These are phyloP conservation scores for Rhizopogon rudus DNA, from an alignment of 768 basidiomycete genomes.

Conservation along the genomic window DNA sequence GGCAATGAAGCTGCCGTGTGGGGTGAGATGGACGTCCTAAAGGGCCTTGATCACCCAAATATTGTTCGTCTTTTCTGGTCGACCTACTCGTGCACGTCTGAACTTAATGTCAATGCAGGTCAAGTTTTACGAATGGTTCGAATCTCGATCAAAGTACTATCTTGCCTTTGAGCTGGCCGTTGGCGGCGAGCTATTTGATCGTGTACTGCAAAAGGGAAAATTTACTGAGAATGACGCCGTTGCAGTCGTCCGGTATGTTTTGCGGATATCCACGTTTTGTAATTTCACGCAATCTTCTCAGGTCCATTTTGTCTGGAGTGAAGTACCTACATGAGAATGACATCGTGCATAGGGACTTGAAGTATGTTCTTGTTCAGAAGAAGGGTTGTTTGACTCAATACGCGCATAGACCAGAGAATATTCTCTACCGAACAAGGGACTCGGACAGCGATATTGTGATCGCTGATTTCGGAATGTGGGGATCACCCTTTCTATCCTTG, in stretches of 20 bases:
- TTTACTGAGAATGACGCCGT: slow-evolving; percentile 94
- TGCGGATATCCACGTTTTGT: not conserved
- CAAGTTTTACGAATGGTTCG: slow-evolving; percentile 96
- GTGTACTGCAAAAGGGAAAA: slow-evolving; percentile 79
- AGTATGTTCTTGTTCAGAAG: slow-evolving; percentile 39
- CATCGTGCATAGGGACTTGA: slow-evolving; percentile 95
- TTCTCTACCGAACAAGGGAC: slow-evolving; percentile 80
- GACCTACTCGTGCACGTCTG: not conserved
- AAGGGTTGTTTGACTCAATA: not conserved
- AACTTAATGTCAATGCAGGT: slow-evolving; percentile 43
- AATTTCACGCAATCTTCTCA: slow-evolving; percentile 19
- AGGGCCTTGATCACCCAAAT: slow-evolving; percentile 86
- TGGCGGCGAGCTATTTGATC: slow-evolving; percentile 93
- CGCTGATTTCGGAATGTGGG: slow-evolving; percentile 95
- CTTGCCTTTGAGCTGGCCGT: slow-evolving; percentile 92
- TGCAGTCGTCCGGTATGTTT: slow-evolving; percentile 59
- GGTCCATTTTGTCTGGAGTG: slow-evolving; percentile 81
- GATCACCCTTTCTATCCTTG: slow-evolving; percentile 3
- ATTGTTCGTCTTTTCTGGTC: slow-evolving; percentile 51
- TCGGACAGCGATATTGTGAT: slow-evolving; percentile 85
- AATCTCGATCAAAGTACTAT: slow-evolving; percentile 90
- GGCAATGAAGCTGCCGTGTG: slow-evolving; percentile 86
- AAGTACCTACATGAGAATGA: slow-evolving; percentile 87
- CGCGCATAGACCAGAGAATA: slow-evolving; percentile 80
- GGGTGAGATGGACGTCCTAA: slow-evolving; percentile 91